Evolutionary conservation across 2,329 filamentous ascomycete species (phyloP).

Genomic region (Triangularia verruculosa): DNA sequence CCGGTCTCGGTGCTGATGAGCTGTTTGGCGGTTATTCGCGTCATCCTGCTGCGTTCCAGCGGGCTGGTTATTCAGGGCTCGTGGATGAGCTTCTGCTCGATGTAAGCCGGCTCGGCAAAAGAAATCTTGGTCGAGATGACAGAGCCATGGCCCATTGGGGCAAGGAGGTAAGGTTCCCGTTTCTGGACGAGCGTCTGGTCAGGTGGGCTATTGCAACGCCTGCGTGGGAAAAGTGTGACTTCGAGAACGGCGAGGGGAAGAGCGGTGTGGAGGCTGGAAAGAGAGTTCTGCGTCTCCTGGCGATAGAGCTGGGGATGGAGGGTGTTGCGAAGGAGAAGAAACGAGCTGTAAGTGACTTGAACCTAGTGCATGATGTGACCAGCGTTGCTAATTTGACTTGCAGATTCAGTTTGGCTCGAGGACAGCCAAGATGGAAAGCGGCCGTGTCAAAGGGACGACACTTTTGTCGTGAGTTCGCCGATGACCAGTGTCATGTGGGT

Average conservation of each 20-base stretch:
- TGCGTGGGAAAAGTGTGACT: constrained; percentile 86
- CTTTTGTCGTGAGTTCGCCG: constrained; percentile 40
- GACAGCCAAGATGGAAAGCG: constrained; percentile 78
- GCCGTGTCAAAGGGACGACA: constrained; percentile 66
- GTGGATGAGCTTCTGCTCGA: constrained; percentile 82
- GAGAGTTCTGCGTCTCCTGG: constrained; percentile 72
- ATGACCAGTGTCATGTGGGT: constrained; percentile 20
- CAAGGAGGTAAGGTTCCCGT: constrained; percentile 86
- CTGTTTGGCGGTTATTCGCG: constrained; percentile 91
- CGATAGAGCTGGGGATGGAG: constrained; percentile 68
- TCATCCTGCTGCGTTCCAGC: constrained; percentile 72
- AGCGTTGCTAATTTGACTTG: constrained; percentile 13
- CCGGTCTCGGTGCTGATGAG: constrained; percentile 92
- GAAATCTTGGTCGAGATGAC: constrained; percentile 95
- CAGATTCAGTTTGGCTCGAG: constrained; percentile 80
- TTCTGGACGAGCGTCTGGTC: constrained; percentile 83
- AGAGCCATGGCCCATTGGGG: constrained; percentile 86
- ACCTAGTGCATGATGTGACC: background rate
- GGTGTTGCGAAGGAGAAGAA: constrained; percentile 84
- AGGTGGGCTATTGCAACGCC: constrained; percentile 71
- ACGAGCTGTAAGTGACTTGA: constrained; percentile 62
- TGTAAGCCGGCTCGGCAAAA: constrained; percentile 78
- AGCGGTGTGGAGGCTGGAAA: constrained; percentile 71
- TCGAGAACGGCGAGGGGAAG: constrained; percentile 48
- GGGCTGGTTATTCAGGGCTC: constrained; percentile 67